Percentiles rank a stretch among this genome's conserved stretches.
Conservation (phyloP, 2,329 filamentous ascomycete genomes). For the Fusarium nelsonii region DNA sequence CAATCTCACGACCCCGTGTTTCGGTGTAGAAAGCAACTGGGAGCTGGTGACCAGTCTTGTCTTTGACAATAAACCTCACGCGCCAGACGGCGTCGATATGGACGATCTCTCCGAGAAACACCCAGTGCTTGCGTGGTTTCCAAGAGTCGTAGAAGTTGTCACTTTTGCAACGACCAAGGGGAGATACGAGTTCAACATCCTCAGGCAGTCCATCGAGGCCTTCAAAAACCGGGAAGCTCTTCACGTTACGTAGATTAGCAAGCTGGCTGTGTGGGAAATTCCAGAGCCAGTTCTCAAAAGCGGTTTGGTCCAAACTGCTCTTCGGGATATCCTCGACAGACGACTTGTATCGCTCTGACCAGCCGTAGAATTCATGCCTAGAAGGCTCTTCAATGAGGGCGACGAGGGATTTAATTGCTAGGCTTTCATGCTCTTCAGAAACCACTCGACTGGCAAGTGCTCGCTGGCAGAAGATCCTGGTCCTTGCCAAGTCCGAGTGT, state of each 20-base stretch:
- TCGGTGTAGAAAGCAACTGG: conserved; percentile 13
- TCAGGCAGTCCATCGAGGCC: background rate
- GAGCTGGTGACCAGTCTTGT: conserved; percentile 10
- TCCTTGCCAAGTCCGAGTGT: conserved; percentile 16
- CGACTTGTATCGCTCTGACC: background rate
- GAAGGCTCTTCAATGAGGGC: background rate
- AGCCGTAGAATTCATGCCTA: background rate
- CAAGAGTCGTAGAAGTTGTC: background rate
- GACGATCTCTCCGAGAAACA: conserved; percentile 31
- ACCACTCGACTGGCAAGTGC: background rate
- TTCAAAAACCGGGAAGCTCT: conserved; percentile 14
- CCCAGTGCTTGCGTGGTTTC: conserved; percentile 25
- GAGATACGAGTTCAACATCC: background rate
- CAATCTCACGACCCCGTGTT: background rate
- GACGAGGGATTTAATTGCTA: background rate
- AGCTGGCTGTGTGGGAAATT: background rate
- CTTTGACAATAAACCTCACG: conserved; percentile 15
- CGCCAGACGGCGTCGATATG: background rate
- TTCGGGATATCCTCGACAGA: background rate
- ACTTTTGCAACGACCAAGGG: background rate
- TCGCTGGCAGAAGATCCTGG: conserved; percentile 12
- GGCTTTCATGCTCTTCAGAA: background rate
- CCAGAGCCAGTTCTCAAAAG: conserved; percentile 27
- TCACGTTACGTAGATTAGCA: conserved; percentile 3
- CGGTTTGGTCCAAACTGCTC: background rate